phyloP scores from a whole-genome alignment of 225 moss, liverwort and hornwort genomes.

The Takakia lepidozioides region DNA sequence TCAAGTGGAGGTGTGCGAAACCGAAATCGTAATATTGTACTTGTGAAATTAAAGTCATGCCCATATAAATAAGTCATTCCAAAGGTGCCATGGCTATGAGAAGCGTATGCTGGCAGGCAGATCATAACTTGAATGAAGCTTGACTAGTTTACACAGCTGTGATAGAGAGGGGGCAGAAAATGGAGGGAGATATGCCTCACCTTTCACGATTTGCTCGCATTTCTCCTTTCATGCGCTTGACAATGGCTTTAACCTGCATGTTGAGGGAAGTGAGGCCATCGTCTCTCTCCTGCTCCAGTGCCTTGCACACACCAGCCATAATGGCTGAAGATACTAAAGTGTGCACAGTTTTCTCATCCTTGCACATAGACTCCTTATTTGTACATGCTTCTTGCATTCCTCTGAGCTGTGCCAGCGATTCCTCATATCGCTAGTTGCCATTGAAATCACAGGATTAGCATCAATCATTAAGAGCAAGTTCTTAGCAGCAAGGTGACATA shows the following conservation, averaged over 20 bases:
- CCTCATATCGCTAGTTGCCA: constrained; percentile 40
- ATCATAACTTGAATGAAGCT: too few relatives aligned
- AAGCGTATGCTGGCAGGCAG: too few relatives aligned
- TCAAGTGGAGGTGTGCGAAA: too few relatives aligned
- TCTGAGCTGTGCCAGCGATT: constrained; percentile 32
- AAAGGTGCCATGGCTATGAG: too few relatives aligned
- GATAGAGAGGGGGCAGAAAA: too few relatives aligned
- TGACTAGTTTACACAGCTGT: too few relatives aligned
- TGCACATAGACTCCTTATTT: constrained; percentile 21
- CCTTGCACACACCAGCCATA: constrained; percentile 53
- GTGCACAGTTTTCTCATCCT: constrained; percentile 45
- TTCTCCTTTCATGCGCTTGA: constrained; percentile 72
- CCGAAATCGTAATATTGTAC: too few relatives aligned
- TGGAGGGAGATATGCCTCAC: constrained; percentile 11
- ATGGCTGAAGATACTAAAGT: constrained; percentile 61
- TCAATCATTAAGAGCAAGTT: too few relatives aligned
- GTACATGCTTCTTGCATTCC: constrained; percentile 41
- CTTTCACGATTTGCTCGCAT: constrained; percentile 62
- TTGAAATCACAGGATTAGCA: too few relatives aligned
- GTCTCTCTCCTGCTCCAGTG: constrained; percentile 69
- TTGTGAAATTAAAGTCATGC: too few relatives aligned
- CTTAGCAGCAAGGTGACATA: too few relatives aligned
- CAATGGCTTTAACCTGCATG: constrained; percentile 50
- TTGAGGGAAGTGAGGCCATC: constrained; percentile 57
- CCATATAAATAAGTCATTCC: too few relatives aligned